phyloP scores from a whole-genome alignment of 2,329 filamentous ascomycete species.

The Pleoardoris graminearum region DNA sequence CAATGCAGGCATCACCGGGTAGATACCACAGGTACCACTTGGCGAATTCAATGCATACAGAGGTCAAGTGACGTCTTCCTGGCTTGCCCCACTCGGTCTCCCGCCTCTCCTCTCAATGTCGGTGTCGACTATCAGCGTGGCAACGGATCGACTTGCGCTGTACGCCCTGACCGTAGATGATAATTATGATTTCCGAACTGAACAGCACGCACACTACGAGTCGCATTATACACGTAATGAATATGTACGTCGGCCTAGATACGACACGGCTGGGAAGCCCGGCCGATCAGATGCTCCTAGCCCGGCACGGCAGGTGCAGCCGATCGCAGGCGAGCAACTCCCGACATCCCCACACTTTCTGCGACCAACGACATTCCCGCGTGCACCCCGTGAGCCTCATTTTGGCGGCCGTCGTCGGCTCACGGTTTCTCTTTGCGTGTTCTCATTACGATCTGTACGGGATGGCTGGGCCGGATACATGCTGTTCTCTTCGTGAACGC shows the following conservation, averaged over 20 bases:
- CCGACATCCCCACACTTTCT: slow-evolving; percentile 11
- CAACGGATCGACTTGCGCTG: no score
- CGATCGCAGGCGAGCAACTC: slow-evolving; percentile 22
- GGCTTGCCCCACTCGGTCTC: slow-evolving; percentile 26
- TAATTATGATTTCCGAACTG: no score
- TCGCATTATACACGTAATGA: no score
- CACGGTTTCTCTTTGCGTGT: slow-evolving; percentile 4
- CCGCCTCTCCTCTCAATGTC: slow-evolving; percentile 27
- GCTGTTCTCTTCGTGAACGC: no score
- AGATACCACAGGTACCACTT: slow-evolving; percentile 40
- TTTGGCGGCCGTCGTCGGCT: slow-evolving; percentile 3
- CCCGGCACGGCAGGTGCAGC: slow-evolving; percentile 32
- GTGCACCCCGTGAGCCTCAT: slow-evolving; percentile 1
- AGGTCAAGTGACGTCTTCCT: slow-evolving; percentile 29
- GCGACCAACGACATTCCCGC: slow-evolving; percentile 22
- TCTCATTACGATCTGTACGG: no score
- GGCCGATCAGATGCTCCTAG: slow-evolving; percentile 15
- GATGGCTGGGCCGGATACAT: no score
- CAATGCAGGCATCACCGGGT: slow-evolving; percentile 26
- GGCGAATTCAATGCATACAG: slow-evolving; percentile 22
- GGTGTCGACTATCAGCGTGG: no score
- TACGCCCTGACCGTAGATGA: no score
- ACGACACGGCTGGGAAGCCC: not conserved
- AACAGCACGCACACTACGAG: no score
- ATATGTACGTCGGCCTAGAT: no score